Conservation (phyloP, 1,284 basidiomycete species). For the Leccinum subatratum region DNA sequence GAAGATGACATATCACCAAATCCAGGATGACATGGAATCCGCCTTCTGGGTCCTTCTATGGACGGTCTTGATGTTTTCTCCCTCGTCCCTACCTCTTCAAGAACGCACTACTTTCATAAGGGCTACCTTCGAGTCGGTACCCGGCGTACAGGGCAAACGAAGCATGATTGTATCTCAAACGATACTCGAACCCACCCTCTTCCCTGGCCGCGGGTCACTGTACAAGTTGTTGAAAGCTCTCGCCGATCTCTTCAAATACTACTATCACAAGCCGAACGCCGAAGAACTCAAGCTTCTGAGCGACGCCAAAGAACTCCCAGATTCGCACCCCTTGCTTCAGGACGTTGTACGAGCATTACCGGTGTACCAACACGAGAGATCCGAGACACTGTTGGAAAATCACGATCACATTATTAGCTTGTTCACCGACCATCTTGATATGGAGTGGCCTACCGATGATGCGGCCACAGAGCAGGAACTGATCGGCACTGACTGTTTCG, state of each 20-base stretch:
- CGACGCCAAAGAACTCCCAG: too few relatives aligned
- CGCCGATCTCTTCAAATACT: neutral
- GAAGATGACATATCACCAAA: neutral
- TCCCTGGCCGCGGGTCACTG: neutral
- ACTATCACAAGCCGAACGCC: neutral
- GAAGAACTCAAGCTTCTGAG: neutral
- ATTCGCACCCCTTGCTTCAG: neutral
- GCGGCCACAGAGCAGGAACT: neutral
- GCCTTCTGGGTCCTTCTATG: neutral
- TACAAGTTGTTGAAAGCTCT: neutral
- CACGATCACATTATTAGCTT: neutral
- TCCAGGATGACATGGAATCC: neutral
- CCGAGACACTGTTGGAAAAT: neutral
- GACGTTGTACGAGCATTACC: neutral
- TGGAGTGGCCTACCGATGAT: neutral
- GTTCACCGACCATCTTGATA: neutral
- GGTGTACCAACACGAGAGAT: neutral
- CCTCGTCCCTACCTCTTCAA: neutral
- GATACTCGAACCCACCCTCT: neutral
- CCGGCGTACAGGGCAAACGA: neutral
- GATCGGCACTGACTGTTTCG: neutral
- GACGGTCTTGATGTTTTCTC: neutral
- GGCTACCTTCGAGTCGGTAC: neutral
- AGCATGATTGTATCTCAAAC: neutral
- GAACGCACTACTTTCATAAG: neutral